phyloP scores from a whole-genome alignment of 306 rosid genomes.

The Betula pendula region DNA sequence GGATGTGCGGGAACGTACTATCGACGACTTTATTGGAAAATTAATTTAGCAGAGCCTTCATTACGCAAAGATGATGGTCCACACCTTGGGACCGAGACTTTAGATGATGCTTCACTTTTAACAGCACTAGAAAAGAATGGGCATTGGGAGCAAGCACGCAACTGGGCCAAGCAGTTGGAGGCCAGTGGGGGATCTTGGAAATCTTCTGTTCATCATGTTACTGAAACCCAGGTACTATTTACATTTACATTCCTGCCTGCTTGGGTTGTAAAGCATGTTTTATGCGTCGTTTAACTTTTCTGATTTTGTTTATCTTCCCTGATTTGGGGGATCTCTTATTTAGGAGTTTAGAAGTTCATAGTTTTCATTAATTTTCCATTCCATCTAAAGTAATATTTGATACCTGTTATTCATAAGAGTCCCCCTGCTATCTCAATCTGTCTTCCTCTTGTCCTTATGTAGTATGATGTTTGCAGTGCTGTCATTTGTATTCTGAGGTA shows the following conservation, averaged over 20 bases:
- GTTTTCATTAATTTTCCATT: background rate
- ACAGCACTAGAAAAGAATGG: slow-evolving; percentile 74
- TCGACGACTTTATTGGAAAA: slow-evolving; percentile 78
- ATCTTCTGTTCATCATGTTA: slow-evolving; percentile 82
- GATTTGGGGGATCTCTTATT: background rate
- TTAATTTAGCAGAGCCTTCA: slow-evolving; percentile 84
- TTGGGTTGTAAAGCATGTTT: slow-evolving; percentile 27
- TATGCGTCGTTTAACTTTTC: background rate
- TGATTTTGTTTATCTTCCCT: background rate
- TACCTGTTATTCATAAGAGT: background rate
- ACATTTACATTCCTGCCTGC: slow-evolving; percentile 29
- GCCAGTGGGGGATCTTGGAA: slow-evolving; percentile 81
- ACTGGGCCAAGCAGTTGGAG: slow-evolving; percentile 96
- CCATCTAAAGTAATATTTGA: background rate
- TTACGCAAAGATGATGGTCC: slow-evolving; percentile 63
- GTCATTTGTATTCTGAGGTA: background rate
- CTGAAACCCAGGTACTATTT: slow-evolving; percentile 83
- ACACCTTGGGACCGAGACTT: slow-evolving; percentile 72
- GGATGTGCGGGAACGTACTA: slow-evolving; percentile 71
- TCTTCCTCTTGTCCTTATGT: background rate
- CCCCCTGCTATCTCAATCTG: background rate
- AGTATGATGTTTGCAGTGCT: background rate
- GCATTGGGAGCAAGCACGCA: slow-evolving; percentile 96
- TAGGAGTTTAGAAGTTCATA: background rate
- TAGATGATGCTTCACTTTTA: slow-evolving; percentile 87